Conservation (phyloP, 1,284 basidiomycete species). For the Chalciporus piperatoides region DNA sequence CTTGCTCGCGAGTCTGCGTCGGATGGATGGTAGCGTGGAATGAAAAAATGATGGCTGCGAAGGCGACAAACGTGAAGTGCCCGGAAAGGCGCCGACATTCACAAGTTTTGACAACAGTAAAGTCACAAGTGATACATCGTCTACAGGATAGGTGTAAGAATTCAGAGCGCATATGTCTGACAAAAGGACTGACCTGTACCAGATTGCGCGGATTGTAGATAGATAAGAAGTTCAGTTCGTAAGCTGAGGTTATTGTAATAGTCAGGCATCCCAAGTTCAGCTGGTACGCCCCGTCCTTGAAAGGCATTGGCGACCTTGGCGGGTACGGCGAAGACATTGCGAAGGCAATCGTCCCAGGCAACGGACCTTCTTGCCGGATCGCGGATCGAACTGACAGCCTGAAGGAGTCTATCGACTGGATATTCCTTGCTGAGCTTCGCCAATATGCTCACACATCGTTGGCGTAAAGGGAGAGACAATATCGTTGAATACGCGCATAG, state of each 20-base stretch:
- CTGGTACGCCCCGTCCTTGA: slow-evolving; percentile 40
- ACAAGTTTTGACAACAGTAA: slow-evolving; percentile 64
- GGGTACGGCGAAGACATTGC: slow-evolving; percentile 57
- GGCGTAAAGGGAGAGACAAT: slow-evolving; percentile 46
- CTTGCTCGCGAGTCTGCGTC: slow-evolving; percentile 36
- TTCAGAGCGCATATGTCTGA: not conserved
- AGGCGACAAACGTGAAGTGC: slow-evolving; percentile 41
- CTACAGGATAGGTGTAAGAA: slow-evolving; percentile 22
- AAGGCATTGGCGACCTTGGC: slow-evolving; percentile 65
- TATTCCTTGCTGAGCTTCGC: slow-evolving; percentile 55
- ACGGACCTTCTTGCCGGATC: slow-evolving; percentile 33
- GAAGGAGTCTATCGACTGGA: slow-evolving; percentile 64
- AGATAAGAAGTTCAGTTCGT: slow-evolving; percentile 52
- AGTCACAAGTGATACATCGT: slow-evolving; percentile 34
- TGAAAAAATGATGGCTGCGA: slow-evolving; percentile 67
- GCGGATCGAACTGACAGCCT: slow-evolving; percentile 40
- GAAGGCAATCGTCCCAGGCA: slow-evolving; percentile 68
- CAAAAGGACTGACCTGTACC: slow-evolving; percentile 30
- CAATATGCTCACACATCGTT: slow-evolving; percentile 50
- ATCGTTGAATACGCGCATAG: slow-evolving; percentile 60
- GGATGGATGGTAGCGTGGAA: slow-evolving; percentile 46
- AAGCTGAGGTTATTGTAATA: slow-evolving; percentile 53
- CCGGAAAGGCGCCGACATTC: slow-evolving; percentile 61
- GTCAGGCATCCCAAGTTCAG: slow-evolving; percentile 45
- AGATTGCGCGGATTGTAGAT: slow-evolving; percentile 26